Conservation (phyloP, 108 stramenopile genomes). For the Cyclotella sp. region DNA sequence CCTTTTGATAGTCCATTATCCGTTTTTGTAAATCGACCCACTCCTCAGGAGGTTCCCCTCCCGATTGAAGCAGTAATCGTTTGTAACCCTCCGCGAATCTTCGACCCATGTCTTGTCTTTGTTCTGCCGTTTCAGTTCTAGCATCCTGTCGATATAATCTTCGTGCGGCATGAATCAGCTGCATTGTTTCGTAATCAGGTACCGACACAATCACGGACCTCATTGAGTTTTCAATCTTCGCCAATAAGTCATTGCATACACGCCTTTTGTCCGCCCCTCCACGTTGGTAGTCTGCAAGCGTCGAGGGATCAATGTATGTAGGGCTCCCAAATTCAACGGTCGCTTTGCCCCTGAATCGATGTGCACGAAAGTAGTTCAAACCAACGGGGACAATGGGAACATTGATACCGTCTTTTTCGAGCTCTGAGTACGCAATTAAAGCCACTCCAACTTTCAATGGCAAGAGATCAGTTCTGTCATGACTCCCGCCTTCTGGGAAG, state of each 20-base stretch:
- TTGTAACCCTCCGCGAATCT: conserved; percentile 96
- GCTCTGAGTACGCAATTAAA: conserved; percentile 92
- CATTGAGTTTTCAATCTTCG: conserved; percentile 91
- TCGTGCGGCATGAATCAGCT: conserved; percentile 93
- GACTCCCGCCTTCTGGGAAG: conserved; percentile 98
- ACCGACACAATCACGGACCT: conserved; percentile 92
- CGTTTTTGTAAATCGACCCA: conserved; percentile 83
- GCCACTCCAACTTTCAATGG: conserved; percentile 99
- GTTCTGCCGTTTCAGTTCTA: conserved; percentile 56
- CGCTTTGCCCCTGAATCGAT: conserved; percentile 90
- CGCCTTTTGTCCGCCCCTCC: conserved; percentile 74
- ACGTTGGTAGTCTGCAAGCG: conserved; percentile 65
- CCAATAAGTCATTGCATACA: conserved; percentile 88
- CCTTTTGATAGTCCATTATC: conserved; percentile 83
- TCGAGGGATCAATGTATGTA: conserved; percentile 78
- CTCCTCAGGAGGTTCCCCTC: conserved; percentile 82
- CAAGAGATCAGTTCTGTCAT: conserved; percentile 96
- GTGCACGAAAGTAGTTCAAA: conserved; percentile 95
- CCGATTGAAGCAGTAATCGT: conserved; percentile 62
- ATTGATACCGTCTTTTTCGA: conserved; percentile 89
- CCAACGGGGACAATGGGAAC: conserved; percentile 98
- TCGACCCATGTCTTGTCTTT: conserved; percentile 93
- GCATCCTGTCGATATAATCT: conserved; percentile 76
- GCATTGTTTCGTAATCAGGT: conserved; percentile 93
- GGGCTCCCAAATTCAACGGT: conserved; percentile 90